Conservation (phyloP, 495 filamentous ascomycete species). For the Xylona heveae region DNA sequence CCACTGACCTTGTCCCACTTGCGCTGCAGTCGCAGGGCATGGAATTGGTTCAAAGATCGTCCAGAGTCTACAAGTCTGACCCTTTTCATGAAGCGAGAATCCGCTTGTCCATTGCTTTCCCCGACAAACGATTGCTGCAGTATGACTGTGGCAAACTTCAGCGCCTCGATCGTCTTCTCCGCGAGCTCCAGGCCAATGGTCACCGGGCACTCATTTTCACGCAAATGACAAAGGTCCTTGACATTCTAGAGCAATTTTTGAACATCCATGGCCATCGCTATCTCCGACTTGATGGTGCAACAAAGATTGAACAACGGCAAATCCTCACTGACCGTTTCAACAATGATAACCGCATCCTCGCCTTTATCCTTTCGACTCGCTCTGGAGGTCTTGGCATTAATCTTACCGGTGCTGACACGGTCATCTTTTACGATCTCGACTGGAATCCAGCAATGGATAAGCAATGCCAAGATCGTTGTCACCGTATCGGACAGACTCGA, state of each 20-base stretch:
- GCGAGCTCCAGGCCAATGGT: conserved; percentile 69
- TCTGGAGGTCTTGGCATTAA: conserved; percentile 95
- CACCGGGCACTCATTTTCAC: conserved; percentile 96
- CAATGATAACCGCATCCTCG: conserved; percentile 73
- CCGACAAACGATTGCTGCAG: conserved; percentile 82
- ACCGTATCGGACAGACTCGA: conserved; percentile 93
- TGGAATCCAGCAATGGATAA: conserved; percentile 99
- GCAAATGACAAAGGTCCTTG: conserved; percentile 97
- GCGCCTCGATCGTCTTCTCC: conserved; percentile 65
- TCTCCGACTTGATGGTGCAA: conserved; percentile 81
- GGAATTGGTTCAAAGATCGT: conserved; percentile 28
- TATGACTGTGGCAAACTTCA: conserved; percentile 98
- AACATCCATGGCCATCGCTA: conserved; percentile 98
- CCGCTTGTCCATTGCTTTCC: conserved; percentile 86
- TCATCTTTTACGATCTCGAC: conserved; percentile 98
- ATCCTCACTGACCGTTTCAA: conserved; percentile 96
- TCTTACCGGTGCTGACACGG: conserved; percentile 87
- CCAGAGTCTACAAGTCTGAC: conserved; percentile 24
- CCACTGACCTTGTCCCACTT: conserved; percentile 49
- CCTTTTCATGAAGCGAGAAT: conserved; percentile 89
- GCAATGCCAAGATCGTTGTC: conserved; percentile 93
- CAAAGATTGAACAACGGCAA: conserved; percentile 87
- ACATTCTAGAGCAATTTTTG: conserved; percentile 93
- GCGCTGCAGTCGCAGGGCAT: conserved; percentile 38
- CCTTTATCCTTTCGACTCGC: conserved; percentile 85